Evolutionary conservation across 2,329 filamentous ascomycete genomes (phyloP).

Genomic region (Colletotrichum tofieldiae): DNA sequence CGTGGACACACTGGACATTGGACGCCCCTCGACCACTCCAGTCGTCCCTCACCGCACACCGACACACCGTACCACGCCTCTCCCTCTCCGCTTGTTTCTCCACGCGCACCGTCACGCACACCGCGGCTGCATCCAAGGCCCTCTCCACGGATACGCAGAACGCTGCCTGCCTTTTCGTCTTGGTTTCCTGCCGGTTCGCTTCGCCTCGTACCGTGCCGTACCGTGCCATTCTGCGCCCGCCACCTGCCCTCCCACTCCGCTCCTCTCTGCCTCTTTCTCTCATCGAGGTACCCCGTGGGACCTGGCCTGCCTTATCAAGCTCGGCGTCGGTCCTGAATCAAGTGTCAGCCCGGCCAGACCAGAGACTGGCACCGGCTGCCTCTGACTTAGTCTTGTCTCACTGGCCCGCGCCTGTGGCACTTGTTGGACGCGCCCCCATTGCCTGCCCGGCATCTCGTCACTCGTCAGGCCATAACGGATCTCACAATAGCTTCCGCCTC

Average conservation of each 20-base stretch:
- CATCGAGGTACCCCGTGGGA: conserved; percentile 28
- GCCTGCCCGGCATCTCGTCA: neutral
- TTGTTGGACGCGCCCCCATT: conserved; percentile 18
- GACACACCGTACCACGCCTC: conserved; percentile 6
- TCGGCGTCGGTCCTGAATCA: conserved; percentile 33
- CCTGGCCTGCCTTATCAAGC: conserved; percentile 13
- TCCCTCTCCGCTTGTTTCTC: conserved; percentile 36
- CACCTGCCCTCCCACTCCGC: conserved; percentile 3
- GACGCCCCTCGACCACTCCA: conserved; percentile 1
- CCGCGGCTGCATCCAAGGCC: conserved; percentile 21
- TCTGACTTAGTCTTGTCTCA: conserved; percentile 37
- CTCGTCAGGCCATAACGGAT: conserved; percentile 1
- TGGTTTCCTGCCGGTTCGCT: conserved; percentile 22
- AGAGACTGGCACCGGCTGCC: conserved; percentile 23
- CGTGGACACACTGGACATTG: conserved; percentile 2
- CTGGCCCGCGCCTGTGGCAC: conserved; percentile 27
- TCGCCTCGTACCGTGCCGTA: conserved; percentile 11
- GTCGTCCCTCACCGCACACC: neutral
- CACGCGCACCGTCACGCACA: conserved; percentile 34
- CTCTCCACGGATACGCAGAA: conserved; percentile 13
- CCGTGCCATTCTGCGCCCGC: conserved; percentile 11
- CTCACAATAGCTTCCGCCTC: conserved; percentile 18
- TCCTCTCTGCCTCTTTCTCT: neutral
- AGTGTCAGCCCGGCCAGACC: conserved; percentile 22
- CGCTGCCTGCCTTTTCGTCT: conserved; percentile 1